Evolutionary conservation across 768 basidiomycete species (phyloP).

Genomic region (Agrocybe praecox): DNA sequence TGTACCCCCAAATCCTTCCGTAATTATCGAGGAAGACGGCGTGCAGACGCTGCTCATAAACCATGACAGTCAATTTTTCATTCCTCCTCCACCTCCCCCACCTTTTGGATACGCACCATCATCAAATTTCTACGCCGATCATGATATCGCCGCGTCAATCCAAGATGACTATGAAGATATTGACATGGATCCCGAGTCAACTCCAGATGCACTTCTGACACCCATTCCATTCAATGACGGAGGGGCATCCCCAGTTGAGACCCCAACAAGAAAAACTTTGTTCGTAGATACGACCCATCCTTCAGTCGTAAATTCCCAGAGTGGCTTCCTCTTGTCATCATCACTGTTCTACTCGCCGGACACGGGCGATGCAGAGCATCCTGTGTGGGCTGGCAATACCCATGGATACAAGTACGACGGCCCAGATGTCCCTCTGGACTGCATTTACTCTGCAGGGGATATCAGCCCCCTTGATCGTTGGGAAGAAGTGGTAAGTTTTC

Average conservation of each 20-base stretch:
- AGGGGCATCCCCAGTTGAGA: background rate
- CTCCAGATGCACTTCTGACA: conserved; percentile 1
- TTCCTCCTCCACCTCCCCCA: conserved; percentile 9
- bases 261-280: conserved; percentile 8
- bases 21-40: conserved; percentile 20
- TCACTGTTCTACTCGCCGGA: conserved; percentile 16
- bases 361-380: conserved; percentile 8
- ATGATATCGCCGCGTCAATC: background rate
- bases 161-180: background rate
- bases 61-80: conserved; percentile 17
- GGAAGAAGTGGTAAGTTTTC: conserved; percentile 18
- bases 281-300: conserved; percentile 15
- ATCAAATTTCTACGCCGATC: conserved; percentile 7
- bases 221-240: background rate
- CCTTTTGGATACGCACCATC: conserved; percentile 15
- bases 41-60: conserved; percentile 19
- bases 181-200: background rate
- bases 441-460: conserved; percentile 18
- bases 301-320: background rate
- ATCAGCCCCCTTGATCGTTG: conserved; percentile 18
- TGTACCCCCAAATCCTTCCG: conserved; percentile 4
- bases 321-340: conserved; percentile 10
- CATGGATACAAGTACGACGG: conserved; percentile 8
- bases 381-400: conserved; percentile 10
- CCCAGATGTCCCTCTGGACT: conserved; percentile 21